These are phyloP conservation scores for Penicillium roqueforti DNA, from an alignment of 495 filamentous ascomycete species.

Conservation along the genomic window DNA sequence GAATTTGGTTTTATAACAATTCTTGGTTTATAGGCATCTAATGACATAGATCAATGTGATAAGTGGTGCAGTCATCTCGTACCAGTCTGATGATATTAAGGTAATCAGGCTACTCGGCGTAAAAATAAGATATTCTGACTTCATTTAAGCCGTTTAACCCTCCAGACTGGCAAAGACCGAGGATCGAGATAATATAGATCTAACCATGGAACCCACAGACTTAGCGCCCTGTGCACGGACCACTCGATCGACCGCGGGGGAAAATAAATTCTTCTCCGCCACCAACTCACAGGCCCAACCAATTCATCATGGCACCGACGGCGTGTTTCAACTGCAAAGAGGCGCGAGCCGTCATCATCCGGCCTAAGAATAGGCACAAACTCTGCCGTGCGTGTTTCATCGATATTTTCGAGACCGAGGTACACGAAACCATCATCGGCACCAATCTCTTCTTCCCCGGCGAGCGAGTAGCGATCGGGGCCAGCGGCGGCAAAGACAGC, in stretches of 20 bases:
- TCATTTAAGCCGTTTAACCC: too few relatives aligned
- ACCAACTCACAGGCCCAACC: slow-evolving; percentile 5
- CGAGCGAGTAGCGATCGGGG: slow-evolving; percentile 89
- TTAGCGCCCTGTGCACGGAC: neutral
- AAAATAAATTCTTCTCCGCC: slow-evolving; percentile 24
- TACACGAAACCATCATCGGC: slow-evolving; percentile 83
- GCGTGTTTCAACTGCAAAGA: slow-evolving; percentile 72
- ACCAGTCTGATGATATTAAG: too few relatives aligned
- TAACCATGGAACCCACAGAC: neutral
- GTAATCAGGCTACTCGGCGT: too few relatives aligned
- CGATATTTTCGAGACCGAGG: slow-evolving; percentile 80
- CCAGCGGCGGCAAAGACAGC: slow-evolving; percentile 96
- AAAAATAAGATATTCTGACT: too few relatives aligned
- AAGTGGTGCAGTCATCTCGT: too few relatives aligned
- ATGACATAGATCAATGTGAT: too few relatives aligned
- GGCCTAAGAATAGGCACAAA: slow-evolving; percentile 89
- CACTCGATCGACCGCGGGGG: slow-evolving; percentile 9
- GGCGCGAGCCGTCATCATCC: slow-evolving; percentile 78
- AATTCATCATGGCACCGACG: slow-evolving; percentile 49
- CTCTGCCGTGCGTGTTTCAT: slow-evolving; percentile 90
- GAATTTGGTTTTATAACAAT: neutral
- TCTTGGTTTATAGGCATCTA: too few relatives aligned
- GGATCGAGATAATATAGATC: neutral
- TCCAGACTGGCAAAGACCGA: too few relatives aligned
- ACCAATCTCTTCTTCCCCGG: slow-evolving; percentile 76